A percentile compares a stretch with the other conserved stretches of the same genome.
Evolutionary conservation across 768 basidiomycete species (phyloP).

Genomic region (Neoboletus subvelutipes): DNA sequence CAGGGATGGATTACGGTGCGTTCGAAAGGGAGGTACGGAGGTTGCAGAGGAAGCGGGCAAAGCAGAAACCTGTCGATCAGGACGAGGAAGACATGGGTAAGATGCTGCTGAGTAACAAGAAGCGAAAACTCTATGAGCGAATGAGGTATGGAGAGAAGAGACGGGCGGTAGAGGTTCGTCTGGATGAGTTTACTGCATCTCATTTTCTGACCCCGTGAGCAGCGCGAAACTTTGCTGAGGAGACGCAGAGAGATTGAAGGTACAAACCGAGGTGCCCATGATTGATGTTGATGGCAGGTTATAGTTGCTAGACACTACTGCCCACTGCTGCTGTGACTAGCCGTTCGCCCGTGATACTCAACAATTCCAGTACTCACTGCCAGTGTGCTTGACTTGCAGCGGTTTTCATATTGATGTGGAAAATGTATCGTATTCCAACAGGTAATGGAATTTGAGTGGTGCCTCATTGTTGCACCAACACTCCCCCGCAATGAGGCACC

Average conservation of each 20-base stretch:
- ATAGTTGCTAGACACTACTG: not conserved
- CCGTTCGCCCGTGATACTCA: no score
- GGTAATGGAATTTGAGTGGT: no score
- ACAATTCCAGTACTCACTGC: no score
- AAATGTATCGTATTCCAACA: no score
- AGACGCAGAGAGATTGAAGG: conserved; percentile 56
- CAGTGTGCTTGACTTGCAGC: no score
- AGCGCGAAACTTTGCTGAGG: conserved; percentile 63
- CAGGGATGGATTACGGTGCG: conserved; percentile 73
- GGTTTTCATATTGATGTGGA: no score
- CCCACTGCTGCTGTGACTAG: no score
- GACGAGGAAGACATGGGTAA: conserved; percentile 87
- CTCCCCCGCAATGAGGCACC: no score
- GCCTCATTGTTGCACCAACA: no score
- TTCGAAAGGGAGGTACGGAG: conserved; percentile 79
- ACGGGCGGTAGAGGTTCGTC: conserved; percentile 73
- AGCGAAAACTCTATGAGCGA: conserved; percentile 89
- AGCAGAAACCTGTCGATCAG: conserved; percentile 37
- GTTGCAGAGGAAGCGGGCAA: conserved; percentile 43
- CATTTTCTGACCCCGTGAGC: conserved; percentile 14
- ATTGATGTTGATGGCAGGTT: not conserved
- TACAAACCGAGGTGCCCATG: conserved; percentile 19
- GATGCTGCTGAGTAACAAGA: conserved; percentile 97
- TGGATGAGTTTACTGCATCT: not conserved
- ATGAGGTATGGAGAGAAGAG: conserved; percentile 86